Evolutionary conservation across 208 protist species (phyloP).

Genomic region (Leishmania mexicana): DNA sequence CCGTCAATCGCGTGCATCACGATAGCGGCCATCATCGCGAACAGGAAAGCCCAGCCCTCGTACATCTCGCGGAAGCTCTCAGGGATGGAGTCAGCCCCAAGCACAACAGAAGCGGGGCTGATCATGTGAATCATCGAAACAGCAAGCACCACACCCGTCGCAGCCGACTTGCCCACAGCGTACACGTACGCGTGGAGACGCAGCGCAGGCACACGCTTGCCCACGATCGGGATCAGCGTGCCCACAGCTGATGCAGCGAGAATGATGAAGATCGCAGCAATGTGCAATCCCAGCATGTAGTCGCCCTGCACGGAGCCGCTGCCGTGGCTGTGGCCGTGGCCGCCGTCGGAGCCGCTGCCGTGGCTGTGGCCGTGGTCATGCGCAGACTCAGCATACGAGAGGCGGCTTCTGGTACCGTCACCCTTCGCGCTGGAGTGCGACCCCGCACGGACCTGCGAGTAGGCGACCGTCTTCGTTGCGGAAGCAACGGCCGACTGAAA

Average conservation of each 20-base stretch:
- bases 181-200: slow-evolving; percentile 43
- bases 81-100: slow-evolving; percentile 42
- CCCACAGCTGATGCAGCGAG: slow-evolving; percentile 56
- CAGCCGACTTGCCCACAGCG: slow-evolving; percentile 51
- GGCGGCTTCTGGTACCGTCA: not conserved
- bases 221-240: slow-evolving; percentile 52
- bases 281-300: slow-evolving; percentile 57
- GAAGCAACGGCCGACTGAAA: not conserved
- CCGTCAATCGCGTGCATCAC: slow-evolving; percentile 68
- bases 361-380: not conserved
- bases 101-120: slow-evolving; percentile 12
- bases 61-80: slow-evolving; percentile 41
- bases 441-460: not conserved
- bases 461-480: not conserved
- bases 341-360: not conserved
- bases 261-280: slow-evolving; percentile 71
- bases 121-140: slow-evolving; percentile 69
- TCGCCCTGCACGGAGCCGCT: slow-evolving; percentile 32
- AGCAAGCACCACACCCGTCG: slow-evolving; percentile 58
- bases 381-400: not conserved
- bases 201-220: slow-evolving; percentile 43
- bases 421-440: not conserved
- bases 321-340: slow-evolving; percentile 5
- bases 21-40: slow-evolving; percentile 54
- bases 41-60: slow-evolving; percentile 52